phyloP scores from a whole-genome alignment of 257 asterid genomes.

The Salvia miltiorrhiza region DNA sequence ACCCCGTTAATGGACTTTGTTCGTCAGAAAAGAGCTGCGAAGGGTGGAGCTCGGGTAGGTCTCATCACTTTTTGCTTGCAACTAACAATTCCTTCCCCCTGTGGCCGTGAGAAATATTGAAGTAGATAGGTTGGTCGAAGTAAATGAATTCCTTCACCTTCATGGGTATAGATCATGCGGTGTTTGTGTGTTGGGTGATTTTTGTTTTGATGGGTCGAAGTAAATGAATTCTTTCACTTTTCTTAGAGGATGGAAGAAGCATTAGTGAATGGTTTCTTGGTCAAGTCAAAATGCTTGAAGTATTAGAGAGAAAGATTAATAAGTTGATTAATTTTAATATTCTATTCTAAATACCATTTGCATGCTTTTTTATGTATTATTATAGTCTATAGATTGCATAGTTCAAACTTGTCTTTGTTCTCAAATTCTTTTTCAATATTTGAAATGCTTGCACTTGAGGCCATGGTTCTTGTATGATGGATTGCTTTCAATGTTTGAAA shows the following conservation, averaged over 20 bases:
- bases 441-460: constrained; percentile 4
- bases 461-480: not conserved
- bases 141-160: not conserved
- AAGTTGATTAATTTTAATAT: too few species aligned
- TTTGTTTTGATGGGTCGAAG: not conserved
- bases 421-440: not conserved
- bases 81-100: constrained; percentile 12
- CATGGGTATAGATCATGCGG: not conserved
- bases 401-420: not conserved
- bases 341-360: too few species aligned
- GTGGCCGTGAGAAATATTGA: not conserved
- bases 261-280: not conserved
- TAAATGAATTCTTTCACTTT: too few species aligned
- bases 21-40: constrained; percentile 96
- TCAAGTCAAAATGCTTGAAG: constrained; percentile 12
- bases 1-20: constrained; percentile 94
- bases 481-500: not conserved
- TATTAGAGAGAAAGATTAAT: not conserved
- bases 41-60: constrained; percentile 82
- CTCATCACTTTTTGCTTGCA: constrained; percentile 41
- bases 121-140: constrained; percentile 7
- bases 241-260: not conserved
- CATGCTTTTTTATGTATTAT: too few species aligned
- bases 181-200: not conserved
- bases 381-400: too few species aligned